Evolutionary conservation across 495 filamentous ascomycete genomes (phyloP).

Genomic region (Choiromyces venosus): DNA sequence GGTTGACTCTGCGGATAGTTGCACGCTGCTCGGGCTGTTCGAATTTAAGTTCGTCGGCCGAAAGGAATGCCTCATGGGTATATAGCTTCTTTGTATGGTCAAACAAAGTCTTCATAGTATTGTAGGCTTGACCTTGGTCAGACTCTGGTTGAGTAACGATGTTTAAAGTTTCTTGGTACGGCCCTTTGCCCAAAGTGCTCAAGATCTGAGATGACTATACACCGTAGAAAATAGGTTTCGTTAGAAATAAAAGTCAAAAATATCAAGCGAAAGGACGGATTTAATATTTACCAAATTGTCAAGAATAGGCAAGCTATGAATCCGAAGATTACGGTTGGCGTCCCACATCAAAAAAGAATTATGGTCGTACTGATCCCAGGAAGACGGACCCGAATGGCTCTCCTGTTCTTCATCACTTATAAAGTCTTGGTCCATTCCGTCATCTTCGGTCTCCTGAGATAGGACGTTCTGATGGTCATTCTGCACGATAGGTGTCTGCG

Average conservation of each 20-base stretch:
- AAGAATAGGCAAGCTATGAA: slow-evolving; percentile 65
- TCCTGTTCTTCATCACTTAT: slow-evolving; percentile 39
- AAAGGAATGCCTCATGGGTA: slow-evolving; percentile 65
- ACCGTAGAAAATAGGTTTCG: slow-evolving; percentile 13
- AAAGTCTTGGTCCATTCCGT: slow-evolving; percentile 33
- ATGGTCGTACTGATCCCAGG: slow-evolving; percentile 22
- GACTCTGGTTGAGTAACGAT: slow-evolving; percentile 68
- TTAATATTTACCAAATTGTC: slow-evolving; percentile 59
- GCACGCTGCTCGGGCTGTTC: slow-evolving; percentile 61
- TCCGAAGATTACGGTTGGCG: slow-evolving; percentile 52
- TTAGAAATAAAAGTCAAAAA: not conserved
- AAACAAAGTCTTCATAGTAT: slow-evolving; percentile 70
- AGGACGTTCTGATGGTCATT: slow-evolving; percentile 19
- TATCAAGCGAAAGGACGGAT: not conserved
- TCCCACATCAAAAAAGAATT: slow-evolving; percentile 40
- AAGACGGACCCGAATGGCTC: slow-evolving; percentile 18
- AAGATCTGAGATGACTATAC: slow-evolving; percentile 64
- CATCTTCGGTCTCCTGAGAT: slow-evolving; percentile 29
- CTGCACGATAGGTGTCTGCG: slow-evolving; percentile 23
- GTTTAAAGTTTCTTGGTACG: slow-evolving; percentile 65
- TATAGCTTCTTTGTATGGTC: slow-evolving; percentile 76
- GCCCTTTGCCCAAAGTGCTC: slow-evolving; percentile 61
- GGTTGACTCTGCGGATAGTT: slow-evolving; percentile 76
- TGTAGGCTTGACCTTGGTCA: slow-evolving; percentile 74
- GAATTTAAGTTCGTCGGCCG: slow-evolving; percentile 65